phyloP scores from a whole-genome alignment of 306 rosid genomes.

The Pueraria montana region DNA sequence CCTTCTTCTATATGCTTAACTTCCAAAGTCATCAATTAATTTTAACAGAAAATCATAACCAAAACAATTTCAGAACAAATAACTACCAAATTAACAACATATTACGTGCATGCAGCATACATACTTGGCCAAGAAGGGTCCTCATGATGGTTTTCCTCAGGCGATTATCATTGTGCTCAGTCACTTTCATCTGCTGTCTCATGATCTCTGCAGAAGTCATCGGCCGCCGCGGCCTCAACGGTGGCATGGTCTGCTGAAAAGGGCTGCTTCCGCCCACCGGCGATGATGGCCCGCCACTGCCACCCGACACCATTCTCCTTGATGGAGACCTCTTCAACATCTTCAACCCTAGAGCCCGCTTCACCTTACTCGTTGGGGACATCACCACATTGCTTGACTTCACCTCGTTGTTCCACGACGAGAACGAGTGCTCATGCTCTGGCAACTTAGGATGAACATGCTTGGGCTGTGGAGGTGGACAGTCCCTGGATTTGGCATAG shows the following conservation, averaged over 20 bases:
- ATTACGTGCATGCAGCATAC: slow-evolving; percentile 32
- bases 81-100: neutral
- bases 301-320: slow-evolving; percentile 73
- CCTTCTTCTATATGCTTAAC: neutral
- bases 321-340: slow-evolving; percentile 90
- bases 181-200: slow-evolving; percentile 95
- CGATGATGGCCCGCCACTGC: slow-evolving; percentile 55
- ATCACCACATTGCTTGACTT: slow-evolving; percentile 63
- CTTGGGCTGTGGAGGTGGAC: too few species aligned
- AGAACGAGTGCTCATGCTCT: slow-evolving; percentile 64
- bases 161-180: slow-evolving; percentile 88
- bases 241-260: slow-evolving; percentile 48
- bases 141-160: slow-evolving; percentile 88
- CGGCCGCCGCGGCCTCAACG: slow-evolving; percentile 74
- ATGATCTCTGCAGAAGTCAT: slow-evolving; percentile 99
- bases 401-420: slow-evolving; percentile 38
- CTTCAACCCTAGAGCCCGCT: slow-evolving; percentile 82
- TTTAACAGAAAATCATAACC: neutral
- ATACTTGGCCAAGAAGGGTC: slow-evolving; percentile 94
- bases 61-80: neutral
- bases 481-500: too few species aligned
- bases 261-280: slow-evolving; percentile 60
- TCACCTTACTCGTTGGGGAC: slow-evolving; percentile 81
- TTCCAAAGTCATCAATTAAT: neutral
- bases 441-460: too few species aligned